Evolutionary conservation across 2,329 filamentous ascomycete species (phyloP).

Genomic region (Monosporascus sp.): DNA sequence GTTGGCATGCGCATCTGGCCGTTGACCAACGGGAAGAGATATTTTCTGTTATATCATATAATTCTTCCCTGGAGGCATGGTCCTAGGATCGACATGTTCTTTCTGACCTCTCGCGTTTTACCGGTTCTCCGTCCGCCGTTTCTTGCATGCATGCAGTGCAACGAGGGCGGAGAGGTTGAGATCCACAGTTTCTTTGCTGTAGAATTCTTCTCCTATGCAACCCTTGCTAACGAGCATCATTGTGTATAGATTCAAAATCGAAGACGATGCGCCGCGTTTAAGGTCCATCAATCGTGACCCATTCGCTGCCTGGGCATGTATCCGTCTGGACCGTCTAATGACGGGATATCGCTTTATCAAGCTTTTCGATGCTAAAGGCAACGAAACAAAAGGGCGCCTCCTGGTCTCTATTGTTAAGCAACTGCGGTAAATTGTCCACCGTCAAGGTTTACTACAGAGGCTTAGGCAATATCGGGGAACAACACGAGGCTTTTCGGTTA

Average conservation of each 20-base stretch:
- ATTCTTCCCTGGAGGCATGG: conserved; percentile 3
- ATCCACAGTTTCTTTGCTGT: too few relatives aligned
- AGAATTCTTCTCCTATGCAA: neutral
- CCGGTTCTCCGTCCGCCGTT: conserved; percentile 1
- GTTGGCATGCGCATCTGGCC: conserved; percentile 21
- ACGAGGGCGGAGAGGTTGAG: neutral
- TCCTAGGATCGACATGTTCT: neutral
- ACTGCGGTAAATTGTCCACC: neutral
- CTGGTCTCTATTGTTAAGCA: conserved; percentile 48
- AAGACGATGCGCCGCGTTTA: conserved; percentile 37
- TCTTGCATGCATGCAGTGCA: conserved; percentile 8
- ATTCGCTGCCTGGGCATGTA: conserved; percentile 51
- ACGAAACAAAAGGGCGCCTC: conserved; percentile 40
- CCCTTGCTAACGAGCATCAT: conserved; percentile 17
- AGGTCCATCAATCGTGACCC: conserved; percentile 29
- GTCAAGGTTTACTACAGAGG: neutral
- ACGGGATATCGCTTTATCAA: conserved; percentile 50
- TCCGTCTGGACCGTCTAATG: conserved; percentile 53
- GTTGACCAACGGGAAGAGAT: conserved; percentile 14
- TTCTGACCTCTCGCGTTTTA: conserved; percentile 9
- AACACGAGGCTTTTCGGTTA: neutral
- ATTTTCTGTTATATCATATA: conserved; percentile 4
- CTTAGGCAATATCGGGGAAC: neutral
- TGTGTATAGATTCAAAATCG: conserved; percentile 45
- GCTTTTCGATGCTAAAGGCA: conserved; percentile 41